These are phyloP conservation scores for Umbilicaria muhlenbergii DNA, from an alignment of 495 filamentous ascomycete species.

Conservation along the genomic window DNA sequence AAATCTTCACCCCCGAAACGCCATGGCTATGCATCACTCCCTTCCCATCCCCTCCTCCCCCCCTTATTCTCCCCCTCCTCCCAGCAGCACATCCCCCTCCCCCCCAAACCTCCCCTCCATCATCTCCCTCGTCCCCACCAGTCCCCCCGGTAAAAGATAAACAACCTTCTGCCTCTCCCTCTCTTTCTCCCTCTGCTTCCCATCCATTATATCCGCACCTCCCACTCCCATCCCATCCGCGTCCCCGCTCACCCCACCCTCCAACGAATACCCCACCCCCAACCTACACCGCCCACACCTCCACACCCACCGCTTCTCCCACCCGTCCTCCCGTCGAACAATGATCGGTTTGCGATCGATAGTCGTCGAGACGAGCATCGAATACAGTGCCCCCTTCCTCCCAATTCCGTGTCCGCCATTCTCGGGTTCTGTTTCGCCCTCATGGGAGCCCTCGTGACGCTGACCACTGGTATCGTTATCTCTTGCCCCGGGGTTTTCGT, in stretches of 20 bases:
- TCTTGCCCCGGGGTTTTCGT: no score
- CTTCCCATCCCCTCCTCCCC: conserved; percentile 13
- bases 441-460: no score
- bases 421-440: no score
- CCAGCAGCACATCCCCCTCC: conserved; percentile 9
- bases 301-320: conserved; percentile 49
- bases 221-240: conserved; percentile 13
- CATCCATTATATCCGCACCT: conserved; percentile 1
- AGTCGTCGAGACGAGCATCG: conserved; percentile 7
- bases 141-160: conserved; percentile 42
- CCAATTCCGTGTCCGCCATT: background rate
- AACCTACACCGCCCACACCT: conserved; percentile 50
- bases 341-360: conserved; percentile 36
- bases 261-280: conserved; percentile 45
- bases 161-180: conserved; percentile 28
- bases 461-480: no score
- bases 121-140: conserved; percentile 34
- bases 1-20: no score
- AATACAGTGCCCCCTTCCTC: background rate
- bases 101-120: conserved; percentile 13
- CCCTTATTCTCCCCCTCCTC: conserved; percentile 15
- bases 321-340: conserved; percentile 48
- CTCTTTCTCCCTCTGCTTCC: conserved; percentile 6
- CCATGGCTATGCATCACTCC: background rate
- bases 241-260: conserved; percentile 21